Evolutionary conservation across 306 rosid genomes (phyloP), one percentile per base, ranked within the genome.

Genomic region (Carpinus fangiana): DNA sequence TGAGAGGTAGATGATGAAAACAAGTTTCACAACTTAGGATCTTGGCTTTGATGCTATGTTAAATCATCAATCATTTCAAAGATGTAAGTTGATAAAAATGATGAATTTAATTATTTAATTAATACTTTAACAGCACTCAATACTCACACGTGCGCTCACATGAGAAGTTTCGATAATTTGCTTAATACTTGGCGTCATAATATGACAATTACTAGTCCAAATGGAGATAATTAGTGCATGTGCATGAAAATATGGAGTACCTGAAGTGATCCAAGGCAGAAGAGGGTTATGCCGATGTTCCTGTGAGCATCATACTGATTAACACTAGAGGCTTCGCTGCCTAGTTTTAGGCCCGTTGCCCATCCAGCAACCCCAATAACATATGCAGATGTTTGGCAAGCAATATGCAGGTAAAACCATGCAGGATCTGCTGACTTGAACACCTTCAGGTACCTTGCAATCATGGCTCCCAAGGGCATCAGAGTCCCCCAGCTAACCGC

Each of bases 331-430:
- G 97, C 80, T 28, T 95, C 96, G 60, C 90, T 80, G 10, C 99
- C 99, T 10, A 95, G 96, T 78, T 95, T 95, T 21, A 95, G 85
- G 65, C 99, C 98, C 14, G 99, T 95, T 20, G 90, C 98, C 97
- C 97, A 95, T 26, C 99, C 98, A 73, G 96, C 96, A 76, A 95
- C 99, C 36, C 99, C 99, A 59, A 95, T 41, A 18, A 88, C 81
- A 56, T 95, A 93, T 3, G 99, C 98, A 66, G 98, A 83, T 67
- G 93, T 80, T 78, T 95, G 99, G 84, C 99, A 95, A 26, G 92
- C 82, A 12, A 90, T 90, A 67, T 95, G 99, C 77, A 95, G 93
- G 80, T 95, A 95, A 83, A 95, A 93, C 99, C 99, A 95, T 0
- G 98, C 99, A 31, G 99, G 99, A 81, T 95, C 98, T 71, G 97